Evolutionary conservation across 257 asterid species (phyloP), one percentile per base, ranked within the genome.

Genomic region (Nicotiana obtusifolia): DNA sequence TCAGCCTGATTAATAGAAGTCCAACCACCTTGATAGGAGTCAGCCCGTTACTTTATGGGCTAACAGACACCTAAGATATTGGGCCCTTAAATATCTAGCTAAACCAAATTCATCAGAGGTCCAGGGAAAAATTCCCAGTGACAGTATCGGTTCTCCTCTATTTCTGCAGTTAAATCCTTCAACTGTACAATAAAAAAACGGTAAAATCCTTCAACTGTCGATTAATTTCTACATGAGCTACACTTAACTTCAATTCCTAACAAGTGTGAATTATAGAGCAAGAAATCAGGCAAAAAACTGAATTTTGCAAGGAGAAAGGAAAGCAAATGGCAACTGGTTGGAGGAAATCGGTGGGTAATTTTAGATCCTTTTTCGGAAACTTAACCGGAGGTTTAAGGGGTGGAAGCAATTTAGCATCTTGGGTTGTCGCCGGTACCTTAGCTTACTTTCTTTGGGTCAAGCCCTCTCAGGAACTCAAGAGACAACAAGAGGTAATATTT

Each of bases 371-470:
- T 54, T 2, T 88, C 35, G 98, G 98, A 2, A 92, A 92, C 80
- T 85, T 97, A 14, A 80, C 92, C 89, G 99, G 98, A 68, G 99
- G 99, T 22, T 82, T 95, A 17, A 92, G 98, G 64, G 99, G 99
- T 28, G 88, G 94, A 68, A 86, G 91, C 84, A 95, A 94, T 81
- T 81, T 92, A 73, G 97, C 98, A 17, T 92, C 99, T 31, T 95
- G 99, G 99, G 89, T 84, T 0, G 97, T 92, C 69, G 97, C 99
- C 89, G 98, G 99, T 91, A 92, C 98, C 85, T 91, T 95, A 83
- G 99, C 99, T 86, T 95, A 95, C 85, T 85, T 82, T 87, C 94
- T 94, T 4, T 95, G 98, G 99, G 94, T 95, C 76, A 91, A 89
- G 54, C 99, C 99, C 53, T 90, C 97, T 47, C 98, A 91, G 83